Base-by-base conservation (phyloP, 768 basidiomycete genomes). In the Boletus rex-veris region DNA sequence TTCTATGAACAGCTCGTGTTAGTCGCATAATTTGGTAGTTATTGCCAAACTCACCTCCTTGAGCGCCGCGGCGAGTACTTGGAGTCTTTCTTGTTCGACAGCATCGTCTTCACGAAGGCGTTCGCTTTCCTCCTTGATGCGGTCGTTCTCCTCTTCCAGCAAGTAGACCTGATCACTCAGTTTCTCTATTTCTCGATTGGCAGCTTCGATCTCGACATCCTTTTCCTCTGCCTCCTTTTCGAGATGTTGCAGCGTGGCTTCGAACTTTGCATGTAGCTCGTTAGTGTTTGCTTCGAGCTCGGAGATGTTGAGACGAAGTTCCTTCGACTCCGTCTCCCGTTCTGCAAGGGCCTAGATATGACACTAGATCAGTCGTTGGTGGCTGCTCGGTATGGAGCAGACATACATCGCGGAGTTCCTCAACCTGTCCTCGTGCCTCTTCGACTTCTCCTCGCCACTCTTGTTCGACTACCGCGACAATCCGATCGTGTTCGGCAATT, bases 361-460 rank as follows among this genome's bases (percentile, higher is more conserved):
- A 10, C 8, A 38, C 12, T 14, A 11, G 24, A 50, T 60, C 30
- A 64, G 53, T 10, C n/a, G 36, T 33, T 18, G 3, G 7, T 9
- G 40, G 1, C 0, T 21, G 16, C 14, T 41, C 11, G 10, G 18
- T 15, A 37, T 38, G 31, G 54, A 28, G 31, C 2, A 37, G 24
- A 73, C 79, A 53, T 64, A 90, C 88, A 68, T 89, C 88, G 24
- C 80, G 78, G 15, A 90, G 75, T 67, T 95, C 90, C 52, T 92
- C 90, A 1, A 86, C 82, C 61, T 91, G 90, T 3, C 76, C 80
- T 54, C 86, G 77, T 2, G 84, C 84, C 58, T 92, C 90, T 57
- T 92, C 84, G 3, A 95, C 84, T 65, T 96, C 94, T 4, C 88
- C 89, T 51, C 86, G 75, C 92, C 92, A 96, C 61, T 91, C 90